Percentiles rank a stretch among this genome's conserved stretches.
Conservation (phyloP, 495 filamentous ascomycete species). For the Tuber magnatum region DNA sequence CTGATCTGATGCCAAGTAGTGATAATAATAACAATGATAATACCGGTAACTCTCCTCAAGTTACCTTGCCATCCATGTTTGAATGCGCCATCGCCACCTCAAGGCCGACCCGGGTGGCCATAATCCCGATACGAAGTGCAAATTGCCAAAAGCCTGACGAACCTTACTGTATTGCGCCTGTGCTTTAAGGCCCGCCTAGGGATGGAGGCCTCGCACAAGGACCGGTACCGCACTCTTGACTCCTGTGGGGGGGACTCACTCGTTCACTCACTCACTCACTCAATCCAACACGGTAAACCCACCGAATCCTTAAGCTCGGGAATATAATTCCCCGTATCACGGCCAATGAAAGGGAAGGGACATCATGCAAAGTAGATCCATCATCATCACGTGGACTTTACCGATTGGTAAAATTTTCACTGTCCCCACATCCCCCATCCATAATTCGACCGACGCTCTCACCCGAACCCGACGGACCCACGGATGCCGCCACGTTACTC, state of each 20-base stretch:
- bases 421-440: neutral
- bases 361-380: neutral
- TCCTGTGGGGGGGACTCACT: neutral
- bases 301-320: neutral
- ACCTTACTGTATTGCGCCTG: neutral
- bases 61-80: neutral
- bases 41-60: too few relatives aligned
- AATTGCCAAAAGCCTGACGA: neutral
- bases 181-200: neutral
- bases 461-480: slow-evolving; percentile 1
- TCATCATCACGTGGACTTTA: neutral
- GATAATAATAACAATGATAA: too few relatives aligned
- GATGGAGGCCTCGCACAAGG: neutral
- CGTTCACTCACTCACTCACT: too few relatives aligned
- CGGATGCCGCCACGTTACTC: neutral
- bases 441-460: neutral
- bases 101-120: neutral
- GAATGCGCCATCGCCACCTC: neutral
- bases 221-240: neutral
- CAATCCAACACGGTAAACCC: neutral
- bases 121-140: neutral
- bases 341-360: neutral
- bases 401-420: neutral
- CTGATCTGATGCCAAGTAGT: neutral
- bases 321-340: slow-evolving; percentile 1